Base-by-base conservation (phyloP, 768 basidiomycete species). In the Hemileccinum impolitum region DNA sequence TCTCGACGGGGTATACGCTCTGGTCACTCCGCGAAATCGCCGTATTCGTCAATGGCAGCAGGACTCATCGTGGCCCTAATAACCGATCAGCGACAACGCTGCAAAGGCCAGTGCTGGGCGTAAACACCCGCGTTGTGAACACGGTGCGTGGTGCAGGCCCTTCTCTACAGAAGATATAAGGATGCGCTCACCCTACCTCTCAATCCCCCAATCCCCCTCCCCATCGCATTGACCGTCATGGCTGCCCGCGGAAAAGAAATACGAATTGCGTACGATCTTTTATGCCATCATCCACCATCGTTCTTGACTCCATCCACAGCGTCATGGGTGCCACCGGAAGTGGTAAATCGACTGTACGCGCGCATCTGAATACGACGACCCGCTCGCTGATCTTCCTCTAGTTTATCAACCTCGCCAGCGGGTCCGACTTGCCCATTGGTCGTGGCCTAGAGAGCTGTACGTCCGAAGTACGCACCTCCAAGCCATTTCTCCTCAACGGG, bases 361-460 rank as follows among this genome's bases (percentile, higher is more conserved):
- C 18, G 13, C 30, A 4, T 17, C 10, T n/a, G 18, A 37, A 30
- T 12, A 13, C 25, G 43, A 7, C 18, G 30, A 35, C n/a, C 21
- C n/a, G 21, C 3, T 35, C 25, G 14, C 32, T 34, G 21, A 40
- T 19, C 25, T 14, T 8, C 10, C 11, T 26, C n/a, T 11, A 49
- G 81, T 80, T 82, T 47, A 76, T 81, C 60, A 81, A 81, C 52
- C 56, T 72, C 6, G 66, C 73, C 40, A 81, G 79, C 55, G 77
- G 76, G 11, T 77, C 77, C 10, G 58, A 67, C 35, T 56, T 82
- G 18, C 66, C 65, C 13, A 72, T 81, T 14, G 78, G 79, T 18
- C 61, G 57, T 5, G 70, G 72, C 4, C 64, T 80, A 26, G 66
- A 74, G 45, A 82, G 80, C 14, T 81, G 77, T 53, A 83, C 81